Conservation (phyloP, 257 asterid species). For the Solanum peruvianum region DNA sequence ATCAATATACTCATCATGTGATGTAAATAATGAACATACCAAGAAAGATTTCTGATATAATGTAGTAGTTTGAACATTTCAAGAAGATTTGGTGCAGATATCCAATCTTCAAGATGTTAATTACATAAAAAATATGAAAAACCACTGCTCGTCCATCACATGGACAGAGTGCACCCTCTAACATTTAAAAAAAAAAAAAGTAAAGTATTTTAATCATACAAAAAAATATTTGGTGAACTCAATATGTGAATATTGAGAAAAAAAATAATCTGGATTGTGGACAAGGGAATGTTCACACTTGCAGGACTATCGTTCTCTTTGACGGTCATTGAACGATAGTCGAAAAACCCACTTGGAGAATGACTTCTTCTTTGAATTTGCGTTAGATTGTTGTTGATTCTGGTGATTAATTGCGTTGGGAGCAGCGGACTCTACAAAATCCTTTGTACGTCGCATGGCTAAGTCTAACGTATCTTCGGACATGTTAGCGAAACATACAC, state of each 20-base stretch:
- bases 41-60: not conserved
- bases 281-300: not conserved
- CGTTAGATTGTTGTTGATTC: slow-evolving; percentile 6
- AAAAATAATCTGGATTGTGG: not conserved
- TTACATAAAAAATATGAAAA: slow-evolving; percentile 7
- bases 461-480: slow-evolving; percentile 47
- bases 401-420: not conserved
- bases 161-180: slow-evolving; percentile 57
- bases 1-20: not conserved
- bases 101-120: not conserved
- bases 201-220: not conserved
- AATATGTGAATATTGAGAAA: slow-evolving; percentile 18
- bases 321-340: slow-evolving; percentile 51
- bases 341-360: slow-evolving; percentile 66
- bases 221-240: slow-evolving; percentile 14
- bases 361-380: slow-evolving; percentile 30
- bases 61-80: not conserved
- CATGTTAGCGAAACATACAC: slow-evolving; percentile 81
- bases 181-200: not conserved
- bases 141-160: slow-evolving; percentile 54
- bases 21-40: not conserved
- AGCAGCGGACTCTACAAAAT: slow-evolving; percentile 22
- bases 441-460: slow-evolving; percentile 43
- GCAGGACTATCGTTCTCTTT: slow-evolving; percentile 45
- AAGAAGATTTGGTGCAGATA: slow-evolving; percentile 8